Base-by-base conservation (phyloP, 441 rosid species). In the Erysimum pusillum region DNA sequence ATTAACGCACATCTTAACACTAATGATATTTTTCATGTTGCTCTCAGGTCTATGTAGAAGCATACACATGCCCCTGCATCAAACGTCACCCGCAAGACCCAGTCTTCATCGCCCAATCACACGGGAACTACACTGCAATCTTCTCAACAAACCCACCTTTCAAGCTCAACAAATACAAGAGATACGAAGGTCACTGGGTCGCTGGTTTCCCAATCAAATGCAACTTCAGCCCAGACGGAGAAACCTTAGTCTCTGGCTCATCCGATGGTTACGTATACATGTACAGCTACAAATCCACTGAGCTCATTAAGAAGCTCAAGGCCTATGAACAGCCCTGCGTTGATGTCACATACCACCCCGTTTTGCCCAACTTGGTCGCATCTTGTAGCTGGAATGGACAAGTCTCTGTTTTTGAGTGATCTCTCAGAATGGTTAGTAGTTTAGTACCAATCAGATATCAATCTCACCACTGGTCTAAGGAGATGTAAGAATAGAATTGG, bases 181-280 rank as follows among this genome's bases (percentile, higher is more conserved):
- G 95, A 52, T 87, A 81, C 36, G 97, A 90, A 82, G 84, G 86
- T 80, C 94, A 91, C 76, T 86, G 87, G 20, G 95, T 89, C 12
- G 83, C 92, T 3, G 98, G 99, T 56, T 92, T 95, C 70, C 90
- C 95, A 15, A 59, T 93, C 39, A 89, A 85, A 83, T 93, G 97
- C 83, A 82, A 81, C 78, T 93, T 93, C 85, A 90, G 90, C 79
- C 60, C 79, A 59, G 91, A 88, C 3, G 92, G 90, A 9, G 80
- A 86, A 82, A 83, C 68, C 39, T 87, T 93, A 39, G 91, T 76
- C 64, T 85, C 94, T 0, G 95, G 95, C 64, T 91, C 97, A 38
- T 87, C 97, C 3, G 94, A 91, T 56, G 93, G 94, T 61, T 85
- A 82, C 28, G 62, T 93, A 41, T 90, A 87, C 87, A 81, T 88